phyloP scores from a whole-genome alignment of 306 rosid genomes.

The Quercus ilex region DNA sequence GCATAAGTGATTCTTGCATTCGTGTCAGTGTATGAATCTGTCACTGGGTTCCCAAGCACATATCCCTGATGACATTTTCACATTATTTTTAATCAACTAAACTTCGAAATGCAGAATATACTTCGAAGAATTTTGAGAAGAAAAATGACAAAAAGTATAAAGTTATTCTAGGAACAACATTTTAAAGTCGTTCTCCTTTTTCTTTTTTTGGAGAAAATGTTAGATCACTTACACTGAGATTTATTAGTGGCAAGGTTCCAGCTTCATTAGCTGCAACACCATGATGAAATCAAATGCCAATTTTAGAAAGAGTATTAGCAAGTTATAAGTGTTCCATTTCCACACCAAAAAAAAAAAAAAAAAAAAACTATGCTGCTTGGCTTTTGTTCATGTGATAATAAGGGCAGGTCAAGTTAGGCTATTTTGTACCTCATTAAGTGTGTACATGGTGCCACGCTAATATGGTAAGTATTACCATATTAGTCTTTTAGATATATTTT shows the following conservation, averaged over 20 bases:
- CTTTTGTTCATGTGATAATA: too few species aligned
- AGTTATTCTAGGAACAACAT: background rate
- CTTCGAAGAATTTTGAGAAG: background rate
- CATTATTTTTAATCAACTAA: background rate
- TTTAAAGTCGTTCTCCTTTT: too few species aligned
- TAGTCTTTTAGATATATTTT: too few species aligned
- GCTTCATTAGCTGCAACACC: slow-evolving; percentile 8
- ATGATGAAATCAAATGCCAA: background rate
- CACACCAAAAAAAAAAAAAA: background rate
- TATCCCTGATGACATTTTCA: slow-evolving; percentile 1
- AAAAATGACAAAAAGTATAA: background rate
- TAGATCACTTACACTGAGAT: slow-evolving; percentile 3
- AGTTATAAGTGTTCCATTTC: background rate
- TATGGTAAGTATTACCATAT: too few species aligned
- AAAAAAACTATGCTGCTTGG: background rate
- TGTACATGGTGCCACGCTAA: too few species aligned
- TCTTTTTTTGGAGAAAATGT: background rate
- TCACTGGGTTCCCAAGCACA: slow-evolving; percentile 19
- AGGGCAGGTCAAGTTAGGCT: too few species aligned
- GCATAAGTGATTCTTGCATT: slow-evolving; percentile 5
- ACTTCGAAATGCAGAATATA: background rate
- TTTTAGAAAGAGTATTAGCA: background rate
- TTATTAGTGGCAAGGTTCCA: slow-evolving; percentile 1
- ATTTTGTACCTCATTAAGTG: too few species aligned
- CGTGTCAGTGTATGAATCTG: slow-evolving; percentile 15